These are phyloP conservation scores for Colletotrichum sansevieriae DNA, from an alignment of 2,329 filamentous ascomycete species.

Conservation along the genomic window DNA sequence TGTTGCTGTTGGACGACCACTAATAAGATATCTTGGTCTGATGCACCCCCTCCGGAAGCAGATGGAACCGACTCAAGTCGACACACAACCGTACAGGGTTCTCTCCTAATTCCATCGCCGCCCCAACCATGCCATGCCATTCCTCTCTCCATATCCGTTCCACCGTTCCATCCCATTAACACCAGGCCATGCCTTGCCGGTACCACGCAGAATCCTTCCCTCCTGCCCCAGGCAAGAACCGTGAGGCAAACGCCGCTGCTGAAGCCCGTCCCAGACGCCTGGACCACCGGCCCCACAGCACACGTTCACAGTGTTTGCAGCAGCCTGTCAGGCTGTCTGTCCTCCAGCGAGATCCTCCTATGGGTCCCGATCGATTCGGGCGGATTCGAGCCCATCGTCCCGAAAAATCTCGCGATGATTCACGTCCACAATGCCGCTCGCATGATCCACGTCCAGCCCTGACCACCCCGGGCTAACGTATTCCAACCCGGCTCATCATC, in stretches of 20 bases:
- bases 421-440: constrained; percentile 32
- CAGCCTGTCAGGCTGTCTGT: constrained; percentile 17
- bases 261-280: constrained; percentile 28
- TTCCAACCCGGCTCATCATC: constrained; percentile 25
- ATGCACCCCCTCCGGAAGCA: neutral
- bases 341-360: constrained; percentile 16
- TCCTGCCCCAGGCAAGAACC: constrained; percentile 14
- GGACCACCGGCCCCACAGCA: constrained; percentile 28
- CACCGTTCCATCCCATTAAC: constrained; percentile 7
- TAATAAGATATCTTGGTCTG: constrained; percentile 1
- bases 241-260: constrained; percentile 9
- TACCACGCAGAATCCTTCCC: neutral
- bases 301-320: constrained; percentile 9
- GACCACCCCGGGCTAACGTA: constrained; percentile 19
- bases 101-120: constrained; percentile 25
- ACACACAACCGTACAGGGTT: constrained; percentile 20
- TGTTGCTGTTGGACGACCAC: constrained; percentile 2
- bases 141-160: neutral
- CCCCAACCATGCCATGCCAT: constrained; percentile 13
- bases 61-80: no score
- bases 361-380: constrained; percentile 33
- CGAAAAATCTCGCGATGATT: constrained; percentile 40
- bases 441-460: constrained; percentile 28
- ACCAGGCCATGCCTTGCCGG: constrained; percentile 8
- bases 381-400: constrained; percentile 36